Evolutionary conservation across 2,329 filamentous ascomycete genomes (phyloP).

Genomic region (Colletotrichum euphorbiae): DNA sequence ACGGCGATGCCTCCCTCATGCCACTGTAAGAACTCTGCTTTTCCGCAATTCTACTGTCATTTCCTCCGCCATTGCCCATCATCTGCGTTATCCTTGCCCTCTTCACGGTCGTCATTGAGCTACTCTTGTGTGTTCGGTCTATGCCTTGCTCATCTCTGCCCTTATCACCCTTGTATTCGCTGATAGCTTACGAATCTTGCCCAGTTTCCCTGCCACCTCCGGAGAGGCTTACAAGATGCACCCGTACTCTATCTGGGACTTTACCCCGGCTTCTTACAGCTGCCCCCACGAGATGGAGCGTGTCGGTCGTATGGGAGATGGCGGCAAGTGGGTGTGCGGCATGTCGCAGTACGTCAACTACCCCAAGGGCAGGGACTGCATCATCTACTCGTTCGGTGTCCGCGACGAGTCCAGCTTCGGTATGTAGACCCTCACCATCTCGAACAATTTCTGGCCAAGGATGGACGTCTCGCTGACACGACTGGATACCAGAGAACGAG

Average conservation of each 20-base stretch:
- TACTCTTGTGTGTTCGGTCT: too few relatives aligned
- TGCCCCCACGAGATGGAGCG: slow-evolving; percentile 56
- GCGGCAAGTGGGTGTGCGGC: slow-evolving; percentile 58
- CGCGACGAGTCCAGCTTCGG: slow-evolving; percentile 52
- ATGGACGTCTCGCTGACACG: slow-evolving; percentile 10
- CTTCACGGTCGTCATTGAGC: too few relatives aligned
- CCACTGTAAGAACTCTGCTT: slow-evolving; percentile 39
- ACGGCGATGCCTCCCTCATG: slow-evolving; percentile 43
- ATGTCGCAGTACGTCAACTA: slow-evolving; percentile 51
- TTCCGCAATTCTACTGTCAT: background rate
- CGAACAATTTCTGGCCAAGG: too few relatives aligned
- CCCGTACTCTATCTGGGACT: slow-evolving; percentile 55
- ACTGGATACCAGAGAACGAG: slow-evolving; percentile 46
- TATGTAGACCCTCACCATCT: slow-evolving; percentile 14
- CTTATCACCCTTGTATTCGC: background rate
- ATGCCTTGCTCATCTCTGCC: too few relatives aligned
- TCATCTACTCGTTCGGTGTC: slow-evolving; percentile 55
- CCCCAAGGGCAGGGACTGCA: slow-evolving; percentile 42
- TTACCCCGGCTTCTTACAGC: slow-evolving; percentile 52
- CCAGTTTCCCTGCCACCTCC: slow-evolving; percentile 43
- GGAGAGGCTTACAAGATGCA: slow-evolving; percentile 40
- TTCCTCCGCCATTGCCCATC: too few relatives aligned
- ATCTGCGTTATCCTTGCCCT: too few relatives aligned
- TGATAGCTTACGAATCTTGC: background rate
- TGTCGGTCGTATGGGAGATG: slow-evolving; percentile 53